Base-by-base conservation (phyloP, 2,329 filamentous ascomycete species). In the Neurospora sp. region DNA sequence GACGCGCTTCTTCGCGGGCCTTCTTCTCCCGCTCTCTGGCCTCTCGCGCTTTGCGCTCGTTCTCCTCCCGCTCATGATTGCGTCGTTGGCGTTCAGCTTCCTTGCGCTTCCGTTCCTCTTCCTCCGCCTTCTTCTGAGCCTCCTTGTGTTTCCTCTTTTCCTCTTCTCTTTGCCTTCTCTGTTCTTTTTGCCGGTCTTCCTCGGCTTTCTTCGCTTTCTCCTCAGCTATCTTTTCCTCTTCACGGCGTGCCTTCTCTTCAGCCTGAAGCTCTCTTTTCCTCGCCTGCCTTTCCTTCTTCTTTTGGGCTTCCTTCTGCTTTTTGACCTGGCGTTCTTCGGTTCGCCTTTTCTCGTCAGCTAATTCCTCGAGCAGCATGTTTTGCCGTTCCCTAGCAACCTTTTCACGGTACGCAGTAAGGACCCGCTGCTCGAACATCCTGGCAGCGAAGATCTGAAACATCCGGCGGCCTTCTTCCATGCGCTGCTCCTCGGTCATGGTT, bases 391-490 rank as follows among this genome's bases (percentile, higher is more conserved):
- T 89, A 19, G 96, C 93, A 3, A 99, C 95, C 79, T 97, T 97
- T 82, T 98, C 95, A 79, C 93, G 92, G 81, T 99, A 99, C n/a
- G 96, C 96, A 57, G 92, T 95, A 71, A 99, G 85, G 28, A 99
- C 96, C 73, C 96, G 88, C 80, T 99, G 96, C 82, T 99, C 96
- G 80, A 99, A 99, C 96, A 99, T 99, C 73, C 96, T 90, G 70
- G 96, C 96, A 72, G 96, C 96, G 80, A 99, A 99, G 79, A 99
- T 98, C 80, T 99, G 96, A 79, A 99, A 99, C 96, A 99, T 99
- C 75, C 95, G 88, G 70, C 96, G 89, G 72, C 96, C 96, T 84
- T 99, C 96, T 80, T 98, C 94, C 96, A 99, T 98, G 72, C 96
- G 92, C 83, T 98, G 94, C 82, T 97, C 93, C 83, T 98, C 95